These are phyloP conservation scores for Trametes versicolor DNA, from an alignment of 1,284 basidiomycete genomes.

Conservation along the genomic window DNA sequence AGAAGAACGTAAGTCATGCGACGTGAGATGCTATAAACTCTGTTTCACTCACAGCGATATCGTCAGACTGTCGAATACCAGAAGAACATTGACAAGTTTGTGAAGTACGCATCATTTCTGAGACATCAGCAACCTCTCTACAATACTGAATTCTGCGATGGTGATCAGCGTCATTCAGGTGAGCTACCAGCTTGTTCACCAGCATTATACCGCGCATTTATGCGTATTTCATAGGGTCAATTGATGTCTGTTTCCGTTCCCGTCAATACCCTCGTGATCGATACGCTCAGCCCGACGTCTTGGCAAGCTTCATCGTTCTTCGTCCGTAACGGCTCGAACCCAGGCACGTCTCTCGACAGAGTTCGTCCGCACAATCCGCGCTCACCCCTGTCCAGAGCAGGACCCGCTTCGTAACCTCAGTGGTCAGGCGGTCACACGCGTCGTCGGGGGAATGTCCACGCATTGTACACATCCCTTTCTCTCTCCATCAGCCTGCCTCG, in stretches of 20 bases:
- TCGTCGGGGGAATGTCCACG: constrained; percentile 47
- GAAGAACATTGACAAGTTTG: constrained; percentile 47
- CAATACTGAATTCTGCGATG: not conserved
- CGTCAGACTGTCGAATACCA: constrained; percentile 36
- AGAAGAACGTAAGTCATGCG: constrained; percentile 41
- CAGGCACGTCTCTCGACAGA: constrained; percentile 13
- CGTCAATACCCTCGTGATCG: constrained; percentile 22
- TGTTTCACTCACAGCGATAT: not conserved
- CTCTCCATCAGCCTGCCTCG: not conserved
- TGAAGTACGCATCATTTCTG: constrained; percentile 32
- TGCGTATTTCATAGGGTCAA: constrained; percentile 28
- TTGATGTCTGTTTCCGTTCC: constrained; percentile 38
- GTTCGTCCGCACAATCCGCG: not conserved
- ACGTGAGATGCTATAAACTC: not conserved
- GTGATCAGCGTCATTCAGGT: constrained; percentile 1
- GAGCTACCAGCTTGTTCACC: not conserved
- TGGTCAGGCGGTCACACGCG: constrained; percentile 42
- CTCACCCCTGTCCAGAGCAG: constrained; percentile 26
- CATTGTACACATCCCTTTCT: constrained; percentile 28
- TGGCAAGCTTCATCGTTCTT: constrained; percentile 23
- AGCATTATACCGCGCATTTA: no score
- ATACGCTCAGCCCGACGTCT: constrained; percentile 33
- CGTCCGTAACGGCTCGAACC: constrained; percentile 19
- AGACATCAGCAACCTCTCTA: not conserved
- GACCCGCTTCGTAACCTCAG: constrained; percentile 35